Percentiles rank a stretch among this genome's conserved stretches.
These are phyloP conservation scores for Leccinum pachyderme DNA, from an alignment of 1,284 basidiomycete genomes.

Conservation along the genomic window DNA sequence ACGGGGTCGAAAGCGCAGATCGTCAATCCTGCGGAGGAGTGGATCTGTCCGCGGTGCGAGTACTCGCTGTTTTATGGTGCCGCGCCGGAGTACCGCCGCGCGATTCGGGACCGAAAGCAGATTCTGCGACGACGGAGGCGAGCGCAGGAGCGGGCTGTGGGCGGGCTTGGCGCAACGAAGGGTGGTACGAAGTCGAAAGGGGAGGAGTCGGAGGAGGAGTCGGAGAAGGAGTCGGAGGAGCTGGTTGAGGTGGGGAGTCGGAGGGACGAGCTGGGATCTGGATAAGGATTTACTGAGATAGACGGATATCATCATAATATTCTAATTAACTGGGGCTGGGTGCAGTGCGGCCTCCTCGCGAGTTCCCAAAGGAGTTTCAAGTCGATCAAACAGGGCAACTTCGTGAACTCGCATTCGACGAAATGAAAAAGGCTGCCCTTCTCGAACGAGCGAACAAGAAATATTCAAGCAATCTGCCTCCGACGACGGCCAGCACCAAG, in stretches of 20 bases:
- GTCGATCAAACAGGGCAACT: conserved; percentile 11
- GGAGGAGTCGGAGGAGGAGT: conserved; percentile 34
- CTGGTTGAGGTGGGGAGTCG: conserved; percentile 19
- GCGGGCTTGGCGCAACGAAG: conserved; percentile 33
- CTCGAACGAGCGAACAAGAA: not conserved
- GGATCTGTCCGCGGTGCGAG: conserved; percentile 88
- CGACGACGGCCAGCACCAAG: conserved; percentile 7
- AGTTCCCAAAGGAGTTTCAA: conserved; percentile 7
- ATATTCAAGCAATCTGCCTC: conserved; percentile 20
- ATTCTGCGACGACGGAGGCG: conserved; percentile 71
- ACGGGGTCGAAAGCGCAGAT: conserved; percentile 38
- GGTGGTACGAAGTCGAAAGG: conserved; percentile 29
- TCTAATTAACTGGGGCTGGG: conserved; percentile 25
- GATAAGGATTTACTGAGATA: conserved; percentile 30
- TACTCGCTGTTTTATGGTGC: conserved; percentile 84
- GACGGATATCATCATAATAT: conserved; percentile 24
- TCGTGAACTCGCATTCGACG: not conserved
- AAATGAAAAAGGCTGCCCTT: not conserved
- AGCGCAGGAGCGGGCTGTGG: conserved; percentile 74
- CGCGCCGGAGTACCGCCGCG: conserved; percentile 57
- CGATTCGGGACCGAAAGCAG: conserved; percentile 74
- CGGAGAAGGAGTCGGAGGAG: conserved; percentile 28
- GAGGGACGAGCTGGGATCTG: conserved; percentile 31
- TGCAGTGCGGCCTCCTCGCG: conserved; percentile 35
- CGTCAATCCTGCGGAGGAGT: conserved; percentile 72